These are phyloP conservation scores for Alternaria alternata DNA, from an alignment of 2,329 filamentous ascomycete genomes.

Conservation along the genomic window DNA sequence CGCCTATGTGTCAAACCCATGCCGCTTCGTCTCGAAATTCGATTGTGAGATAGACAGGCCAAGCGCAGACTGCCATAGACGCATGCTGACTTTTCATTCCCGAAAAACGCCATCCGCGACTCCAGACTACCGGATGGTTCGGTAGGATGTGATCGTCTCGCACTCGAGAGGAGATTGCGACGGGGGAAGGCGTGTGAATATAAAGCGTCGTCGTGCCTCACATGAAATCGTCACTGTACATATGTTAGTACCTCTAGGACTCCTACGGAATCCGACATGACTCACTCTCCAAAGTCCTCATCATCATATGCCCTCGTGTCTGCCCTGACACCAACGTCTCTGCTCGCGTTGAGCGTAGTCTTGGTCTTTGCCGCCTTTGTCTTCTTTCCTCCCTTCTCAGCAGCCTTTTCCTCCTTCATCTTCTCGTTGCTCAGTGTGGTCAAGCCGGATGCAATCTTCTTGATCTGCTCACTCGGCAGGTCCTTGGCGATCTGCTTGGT, in stretches of 20 bases:
- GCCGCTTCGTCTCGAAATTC: neutral
- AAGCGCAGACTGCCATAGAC: neutral
- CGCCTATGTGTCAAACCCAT: neutral
- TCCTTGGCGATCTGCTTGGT: conserved; percentile 86
- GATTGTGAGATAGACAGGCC: neutral
- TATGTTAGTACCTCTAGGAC: conserved; percentile 26
- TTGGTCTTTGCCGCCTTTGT: conserved; percentile 96
- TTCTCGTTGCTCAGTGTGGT: conserved; percentile 97
- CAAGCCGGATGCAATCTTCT: conserved; percentile 88
- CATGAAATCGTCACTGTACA: conserved; percentile 50
- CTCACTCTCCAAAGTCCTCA: conserved; percentile 86
- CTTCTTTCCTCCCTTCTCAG: conserved; percentile 96
- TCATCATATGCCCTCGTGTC: conserved; percentile 85
- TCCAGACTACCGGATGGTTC: neutral
- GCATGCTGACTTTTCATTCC: neutral
- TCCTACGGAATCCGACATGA: conserved; percentile 39
- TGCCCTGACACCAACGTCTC: conserved; percentile 63
- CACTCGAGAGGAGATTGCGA: neutral
- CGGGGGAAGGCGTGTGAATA: neutral
- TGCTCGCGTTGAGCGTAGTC: conserved; percentile 75
- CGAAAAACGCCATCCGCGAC: neutral
- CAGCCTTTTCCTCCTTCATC: conserved; percentile 96
- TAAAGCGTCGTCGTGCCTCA: conserved; percentile 31
- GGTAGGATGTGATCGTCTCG: neutral
- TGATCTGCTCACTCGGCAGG: conserved; percentile 89